Evolutionary conservation across 108 stramenopile species (phyloP).

Genomic region (Nitzschia inconspicua): DNA sequence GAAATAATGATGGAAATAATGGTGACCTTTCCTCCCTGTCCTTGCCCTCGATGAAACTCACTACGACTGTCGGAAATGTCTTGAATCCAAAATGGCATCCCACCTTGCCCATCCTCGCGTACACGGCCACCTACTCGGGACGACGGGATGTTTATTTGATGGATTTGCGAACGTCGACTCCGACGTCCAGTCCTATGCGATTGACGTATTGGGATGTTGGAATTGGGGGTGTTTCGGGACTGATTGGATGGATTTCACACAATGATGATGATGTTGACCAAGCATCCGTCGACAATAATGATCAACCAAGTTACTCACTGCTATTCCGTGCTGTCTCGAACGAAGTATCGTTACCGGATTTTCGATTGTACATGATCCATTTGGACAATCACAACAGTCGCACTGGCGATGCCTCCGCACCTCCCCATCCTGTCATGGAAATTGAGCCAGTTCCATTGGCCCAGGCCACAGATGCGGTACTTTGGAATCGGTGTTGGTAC

Average conservation of each 20-base stretch:
- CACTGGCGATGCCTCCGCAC: background rate
- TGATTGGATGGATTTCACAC: constrained; percentile 31
- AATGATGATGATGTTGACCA: constrained; percentile 25
- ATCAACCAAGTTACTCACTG: constrained; percentile 32
- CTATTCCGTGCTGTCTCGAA: constrained; percentile 44
- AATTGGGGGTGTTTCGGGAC: constrained; percentile 35
- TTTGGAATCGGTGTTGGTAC: constrained; percentile 44
- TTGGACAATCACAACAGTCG: background rate
- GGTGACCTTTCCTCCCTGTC: background rate
- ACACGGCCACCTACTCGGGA: constrained; percentile 63
- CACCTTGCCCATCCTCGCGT: constrained; percentile 42
- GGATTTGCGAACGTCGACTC: constrained; percentile 33
- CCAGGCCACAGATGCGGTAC: constrained; percentile 58
- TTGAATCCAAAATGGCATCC: constrained; percentile 53
- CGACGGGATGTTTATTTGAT: constrained; percentile 58
- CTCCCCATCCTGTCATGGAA: background rate
- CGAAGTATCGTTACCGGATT: constrained; percentile 49
- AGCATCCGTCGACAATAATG: constrained; percentile 8
- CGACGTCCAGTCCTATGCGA: constrained; percentile 27
- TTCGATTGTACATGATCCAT: constrained; percentile 51
- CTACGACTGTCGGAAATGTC: constrained; percentile 68
- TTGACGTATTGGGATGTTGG: constrained; percentile 44
- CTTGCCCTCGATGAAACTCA: constrained; percentile 48
- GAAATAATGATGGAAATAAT: background rate
- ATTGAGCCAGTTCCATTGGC: constrained; percentile 57